These are phyloP conservation scores for Papiliotrema nemorosa DNA, from an alignment of 1,284 basidiomycete genomes.

Conservation along the genomic window DNA sequence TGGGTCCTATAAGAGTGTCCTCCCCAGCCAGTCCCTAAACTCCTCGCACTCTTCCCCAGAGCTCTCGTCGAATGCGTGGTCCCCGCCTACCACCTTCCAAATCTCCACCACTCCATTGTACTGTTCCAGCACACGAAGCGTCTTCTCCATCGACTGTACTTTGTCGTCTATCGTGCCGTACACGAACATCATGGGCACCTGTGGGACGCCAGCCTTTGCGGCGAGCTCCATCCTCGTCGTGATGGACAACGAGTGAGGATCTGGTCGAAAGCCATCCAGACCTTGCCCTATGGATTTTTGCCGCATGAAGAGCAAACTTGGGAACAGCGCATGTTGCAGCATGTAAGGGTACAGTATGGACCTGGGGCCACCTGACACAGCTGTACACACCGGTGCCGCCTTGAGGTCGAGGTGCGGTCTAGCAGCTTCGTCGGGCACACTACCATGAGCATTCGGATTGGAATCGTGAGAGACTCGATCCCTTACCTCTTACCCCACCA, in stretches of 20 bases:
- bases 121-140: slow-evolving; percentile 20
- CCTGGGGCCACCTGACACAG: slow-evolving; percentile 39
- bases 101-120: slow-evolving; percentile 23
- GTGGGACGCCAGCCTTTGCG: slow-evolving; percentile 1
- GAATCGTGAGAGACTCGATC: not conserved
- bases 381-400: slow-evolving; percentile 34
- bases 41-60: slow-evolving; percentile 32
- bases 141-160: slow-evolving; percentile 42
- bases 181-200: slow-evolving; percentile 33
- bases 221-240: slow-evolving; percentile 26
- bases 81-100: slow-evolving; percentile 30
- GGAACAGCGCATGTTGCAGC: slow-evolving; percentile 46
- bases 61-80: slow-evolving; percentile 44
- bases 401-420: slow-evolving; percentile 39
- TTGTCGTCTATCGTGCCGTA: slow-evolving; percentile 38
- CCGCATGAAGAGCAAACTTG: slow-evolving; percentile 37
- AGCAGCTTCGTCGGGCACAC: slow-evolving; percentile 37
- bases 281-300: slow-evolving; percentile 37
- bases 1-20: slow-evolving; percentile 9
- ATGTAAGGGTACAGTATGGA: slow-evolving; percentile 46
- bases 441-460: not conserved
- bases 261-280: slow-evolving; percentile 36
- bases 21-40: slow-evolving; percentile 38
- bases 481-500: slow-evolving; percentile 35
- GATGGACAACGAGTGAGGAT: slow-evolving; percentile 31